Evolutionary conservation across 2,329 filamentous ascomycete species (phyloP), one percentile per base, ranked within the genome.

Genomic region (Ceratocystis albifundus): DNA sequence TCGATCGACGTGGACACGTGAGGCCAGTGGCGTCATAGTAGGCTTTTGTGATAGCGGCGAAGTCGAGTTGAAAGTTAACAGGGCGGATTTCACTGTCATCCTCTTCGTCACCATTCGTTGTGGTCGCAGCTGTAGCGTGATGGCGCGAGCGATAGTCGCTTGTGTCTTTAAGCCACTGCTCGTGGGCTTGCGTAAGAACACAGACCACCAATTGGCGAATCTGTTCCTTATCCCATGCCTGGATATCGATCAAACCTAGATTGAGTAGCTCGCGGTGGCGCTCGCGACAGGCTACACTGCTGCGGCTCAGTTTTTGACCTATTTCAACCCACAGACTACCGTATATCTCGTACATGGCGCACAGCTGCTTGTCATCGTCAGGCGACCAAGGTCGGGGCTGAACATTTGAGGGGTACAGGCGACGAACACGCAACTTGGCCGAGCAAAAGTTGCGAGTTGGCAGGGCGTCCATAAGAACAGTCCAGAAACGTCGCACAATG

Each of bases 291-390:
- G 55, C 22, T 8, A 68, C 66, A 12, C 63, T 62, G 22, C 65
- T 65, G 36, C 66, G 63, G 41, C 25, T 41, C n/a, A 68, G 41
- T 6, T 64, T 32, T 8, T 61, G 61, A 44, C 28, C 66, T 17
- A 68, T 57, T 3, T 22, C 50, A 7, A 63, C 32, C 66, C 66
- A 68, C 36, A 66, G 59, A 22, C 28, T 53, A n/a, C 66, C 66
- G 20, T 53, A 59, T 15, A 48, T 50, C 4, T 28, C 12, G n/a
- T 65, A 10, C 32, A 68, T 50, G 3, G n/a, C 8, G 2, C 6
- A 36, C 36, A 68, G 25, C 15, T 32, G 36, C 28, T 62, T 20
- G 25, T 68, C 66, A 17, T 68, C 66, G 6, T 17, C 61, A 20
- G 59, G 61, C 2, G 64, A 64, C 66, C 66, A 68, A 7, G 62